Base-by-base conservation (phyloP, 192 early-diverging fungal species). In the Allomyces javanicus region DNA sequence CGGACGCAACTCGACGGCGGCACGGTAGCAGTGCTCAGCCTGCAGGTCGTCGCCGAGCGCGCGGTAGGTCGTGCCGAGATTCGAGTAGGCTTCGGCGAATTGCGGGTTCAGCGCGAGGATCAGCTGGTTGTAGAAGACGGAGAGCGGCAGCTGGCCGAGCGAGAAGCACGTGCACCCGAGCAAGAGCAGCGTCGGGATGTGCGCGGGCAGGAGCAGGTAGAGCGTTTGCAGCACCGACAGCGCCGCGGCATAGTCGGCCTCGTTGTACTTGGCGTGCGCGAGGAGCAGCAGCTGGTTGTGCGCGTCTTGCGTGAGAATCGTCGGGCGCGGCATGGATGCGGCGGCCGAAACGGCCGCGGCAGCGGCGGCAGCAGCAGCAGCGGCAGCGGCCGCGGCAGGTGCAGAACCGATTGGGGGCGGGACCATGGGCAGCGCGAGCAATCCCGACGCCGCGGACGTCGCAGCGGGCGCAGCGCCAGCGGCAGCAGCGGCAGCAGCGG, bases 41-140 rank as follows among this genome's bases (percentile, higher is more conserved):
- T 89, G 83, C 1, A 74, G 55, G 9, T 78, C 75, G 25, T 86
- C 75, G 67, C 86, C 89, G 77, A 87, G 82, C 64, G 84, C 88
- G 27, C 89, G 82, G 69, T 90, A 76, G 2, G 92, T 94, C 19
- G 89, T 93, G 21, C 90, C 92, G 66, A 94, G 86, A 71, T 94
- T 93, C 62, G 84, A 89, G 82, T 88, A 91, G 11, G 90, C 90
- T 70, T 94, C 92, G 24, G 91, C 89, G 73, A 92, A 93, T 65
- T 84, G 79, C 25, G 87, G 83, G 73, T 94, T 89, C 25, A 90
- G 78, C 64, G 78, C 75, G 22, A 94, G 80, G 62, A 94, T 94
- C 6, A 77, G 71, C 62, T 89, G 77, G 76, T 94, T 94, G 75
- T 91, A 92, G 25, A 76, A 72, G 21, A 93, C 75, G 9, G 89